Base-by-base conservation (phyloP, 1,284 basidiomycete genomes). In the Wallemia hederae region DNA sequence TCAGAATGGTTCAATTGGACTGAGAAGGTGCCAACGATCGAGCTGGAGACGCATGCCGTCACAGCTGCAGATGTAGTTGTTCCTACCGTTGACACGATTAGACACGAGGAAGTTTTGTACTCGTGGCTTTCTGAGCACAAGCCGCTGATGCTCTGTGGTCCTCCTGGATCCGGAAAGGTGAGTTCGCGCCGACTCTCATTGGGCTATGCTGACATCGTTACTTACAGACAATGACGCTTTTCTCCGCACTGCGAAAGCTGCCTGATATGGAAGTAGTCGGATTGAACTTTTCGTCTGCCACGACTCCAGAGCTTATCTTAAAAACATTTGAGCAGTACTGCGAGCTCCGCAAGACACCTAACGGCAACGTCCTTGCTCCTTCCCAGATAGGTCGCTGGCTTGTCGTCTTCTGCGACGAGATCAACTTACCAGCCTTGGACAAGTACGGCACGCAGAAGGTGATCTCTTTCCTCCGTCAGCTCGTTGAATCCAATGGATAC, bases 261-360 rank as follows among this genome's bases (percentile, higher is more conserved):
- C 90, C 91, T 1, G 90, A 98, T 70, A 90, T 99, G 82, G 94
- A 98, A 69, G 89, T 98, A 58, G 91, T 96, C 62, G 94, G 94
- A 59, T 81, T 99, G 66, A 99, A 99, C 73, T 98, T 99, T 72
- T 99, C 96, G 55, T 94, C 89, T 69, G 94, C 94, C 15, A 98
- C 96, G 0, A 97, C 91, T 0, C 92, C 94, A 0, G 91, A 96
- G 69, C 78, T 98, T 55, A 91, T 99, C 64, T 78, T 98, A 66
- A 98, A 97, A 77, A 98, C 92, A 1, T 98, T 99, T 69, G 94
- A 99, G 71, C 94, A 98, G 73, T 96, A 99, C 69, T 98, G 94
- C 75, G 94, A 98, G 72, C 97, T 96, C 69, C 80, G 89, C 63
- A 97, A 98, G 73, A 98, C 94, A 3, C 89, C 92, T 0, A 96